Conservation (phyloP, 257 asterid species). For the Craterostigma plantagineum region DNA sequence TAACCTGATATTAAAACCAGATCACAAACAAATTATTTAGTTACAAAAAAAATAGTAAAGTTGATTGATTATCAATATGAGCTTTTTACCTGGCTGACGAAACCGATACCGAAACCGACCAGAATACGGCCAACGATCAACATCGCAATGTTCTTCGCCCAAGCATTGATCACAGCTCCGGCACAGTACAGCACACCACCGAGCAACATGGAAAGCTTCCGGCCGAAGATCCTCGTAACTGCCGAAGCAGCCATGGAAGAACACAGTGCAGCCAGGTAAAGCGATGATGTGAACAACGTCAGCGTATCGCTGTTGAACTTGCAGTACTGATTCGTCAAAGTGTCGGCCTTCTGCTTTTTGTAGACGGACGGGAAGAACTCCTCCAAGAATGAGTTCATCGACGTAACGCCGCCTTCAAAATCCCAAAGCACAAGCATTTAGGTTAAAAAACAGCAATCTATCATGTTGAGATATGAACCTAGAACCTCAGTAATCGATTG, state of each 20-base stretch:
- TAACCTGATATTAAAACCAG: no score
- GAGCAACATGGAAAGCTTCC: conserved; percentile 5
- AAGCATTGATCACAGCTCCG: conserved; percentile 4
- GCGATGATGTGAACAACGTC: conserved; percentile 7
- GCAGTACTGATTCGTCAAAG: not conserved
- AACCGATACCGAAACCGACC: conserved; percentile 89
- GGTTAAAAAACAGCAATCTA: no score
- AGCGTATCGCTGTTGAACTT: conserved; percentile 5
- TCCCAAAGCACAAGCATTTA: not conserved
- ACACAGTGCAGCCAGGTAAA: conserved; percentile 6
- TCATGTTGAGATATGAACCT: no score
- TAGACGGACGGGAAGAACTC: conserved; percentile 4
- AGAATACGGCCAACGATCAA: conserved; percentile 72
- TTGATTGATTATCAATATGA: no score
- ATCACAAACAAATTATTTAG: no score
- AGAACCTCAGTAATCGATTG: no score
- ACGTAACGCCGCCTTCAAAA: conserved; percentile 7
- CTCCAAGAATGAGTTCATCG: conserved; percentile 7
- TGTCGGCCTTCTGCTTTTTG: not conserved
- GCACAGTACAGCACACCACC: conserved; percentile 3
- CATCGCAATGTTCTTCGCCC: conserved; percentile 17
- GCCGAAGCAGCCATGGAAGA: conserved; percentile 2
- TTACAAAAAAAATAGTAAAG: no score
- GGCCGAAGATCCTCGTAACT: conserved; percentile 3
- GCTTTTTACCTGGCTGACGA: conserved; percentile 96